These are phyloP conservation scores for Stagonosporopsis rhizophila DNA, from an alignment of 2,329 filamentous ascomycete species.

Conservation along the genomic window DNA sequence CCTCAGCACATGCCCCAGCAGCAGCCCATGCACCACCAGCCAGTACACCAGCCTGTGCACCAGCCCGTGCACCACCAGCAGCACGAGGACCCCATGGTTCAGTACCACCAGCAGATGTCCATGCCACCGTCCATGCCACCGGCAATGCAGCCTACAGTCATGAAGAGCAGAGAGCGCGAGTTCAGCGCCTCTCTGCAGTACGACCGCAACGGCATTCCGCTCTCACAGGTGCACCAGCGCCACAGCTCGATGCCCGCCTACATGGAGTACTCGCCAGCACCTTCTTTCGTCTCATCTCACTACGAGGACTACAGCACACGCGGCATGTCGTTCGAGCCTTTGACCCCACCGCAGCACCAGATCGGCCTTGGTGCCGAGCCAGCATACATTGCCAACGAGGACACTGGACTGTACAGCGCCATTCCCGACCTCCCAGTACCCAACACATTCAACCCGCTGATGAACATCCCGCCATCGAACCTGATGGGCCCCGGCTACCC, in stretches of 20 bases:
- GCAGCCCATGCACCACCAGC: conserved; percentile 54
- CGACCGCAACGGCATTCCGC: conserved; percentile 88
- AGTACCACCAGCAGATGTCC: conserved; percentile 76
- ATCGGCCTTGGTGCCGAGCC: conserved; percentile 83
- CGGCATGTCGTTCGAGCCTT: conserved; percentile 93
- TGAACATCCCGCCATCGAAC: conserved; percentile 87
- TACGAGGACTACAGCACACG: conserved; percentile 98
- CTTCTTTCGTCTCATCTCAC: conserved; percentile 97
- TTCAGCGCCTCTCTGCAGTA: conserved; percentile 74
- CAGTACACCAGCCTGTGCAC: conserved; percentile 14
- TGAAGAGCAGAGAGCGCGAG: conserved; percentile 86
- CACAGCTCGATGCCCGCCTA: conserved; percentile 99
- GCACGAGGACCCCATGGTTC: conserved; percentile 71
- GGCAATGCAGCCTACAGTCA: conserved; percentile 72
- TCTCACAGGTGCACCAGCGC: conserved; percentile 83
- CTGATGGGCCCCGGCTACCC: conserved; percentile 81
- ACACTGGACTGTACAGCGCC: conserved; percentile 92
- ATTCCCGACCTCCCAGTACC: conserved; percentile 87
- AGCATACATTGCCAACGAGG: conserved; percentile 97
- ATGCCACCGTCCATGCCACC: conserved; percentile 63
- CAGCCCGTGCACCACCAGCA: conserved; percentile 55
- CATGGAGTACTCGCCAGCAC: conserved; percentile 96
- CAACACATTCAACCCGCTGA: conserved; percentile 82
- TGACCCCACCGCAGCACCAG: conserved; percentile 93
- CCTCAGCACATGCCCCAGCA: conserved; percentile 34